These are phyloP conservation scores for Metschnikowia gelsemii DNA, from an alignment of 805 yeast genomes.

Conservation along the genomic window DNA sequence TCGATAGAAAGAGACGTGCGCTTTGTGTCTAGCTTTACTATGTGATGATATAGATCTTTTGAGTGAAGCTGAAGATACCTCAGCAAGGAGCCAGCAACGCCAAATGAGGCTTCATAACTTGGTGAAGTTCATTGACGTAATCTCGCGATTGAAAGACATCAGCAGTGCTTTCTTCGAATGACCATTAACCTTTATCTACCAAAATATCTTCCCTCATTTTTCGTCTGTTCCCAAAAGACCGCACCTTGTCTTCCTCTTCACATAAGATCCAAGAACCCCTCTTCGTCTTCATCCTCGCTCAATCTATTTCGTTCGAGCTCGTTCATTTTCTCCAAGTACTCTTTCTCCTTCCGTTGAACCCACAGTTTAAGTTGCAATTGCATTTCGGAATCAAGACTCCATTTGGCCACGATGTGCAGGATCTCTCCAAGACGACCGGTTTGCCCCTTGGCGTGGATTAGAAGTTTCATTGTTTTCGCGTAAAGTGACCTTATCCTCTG, in stretches of 20 bases:
- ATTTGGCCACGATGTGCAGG: constrained; percentile 33
- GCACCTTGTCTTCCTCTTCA: constrained; percentile 8
- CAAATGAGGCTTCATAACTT: too few species aligned
- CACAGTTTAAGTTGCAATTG: constrained; percentile 22
- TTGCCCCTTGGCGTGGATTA: constrained; percentile 31
- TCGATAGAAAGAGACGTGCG: too few species aligned
- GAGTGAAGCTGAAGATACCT: too few species aligned
- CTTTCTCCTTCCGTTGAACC: constrained; percentile 23
- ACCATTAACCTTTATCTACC: too few species aligned
- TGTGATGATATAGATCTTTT: too few species aligned
- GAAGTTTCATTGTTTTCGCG: constrained; percentile 23
- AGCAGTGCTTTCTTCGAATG: too few species aligned
- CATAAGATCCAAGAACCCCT: constrained; percentile 32
- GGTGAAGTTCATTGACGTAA: too few species aligned
- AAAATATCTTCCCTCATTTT: not conserved
- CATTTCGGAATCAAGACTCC: constrained; percentile 37
- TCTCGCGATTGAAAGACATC: too few species aligned
- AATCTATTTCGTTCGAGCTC: constrained; percentile 26
- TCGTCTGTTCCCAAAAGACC: too few species aligned
- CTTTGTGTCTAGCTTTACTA: too few species aligned
- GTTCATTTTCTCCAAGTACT: constrained; percentile 26
- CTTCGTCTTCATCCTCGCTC: constrained; percentile 29
- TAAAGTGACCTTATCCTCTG: constrained; percentile 17
- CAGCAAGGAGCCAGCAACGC: too few species aligned
- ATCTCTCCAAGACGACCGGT: constrained; percentile 29